Percentiles rank a stretch among this genome's conserved stretches.
Evolutionary conservation across 1,139 yeast genomes (phyloP).

Genomic region (Nadsonia starkeyi-henricii): DNA sequence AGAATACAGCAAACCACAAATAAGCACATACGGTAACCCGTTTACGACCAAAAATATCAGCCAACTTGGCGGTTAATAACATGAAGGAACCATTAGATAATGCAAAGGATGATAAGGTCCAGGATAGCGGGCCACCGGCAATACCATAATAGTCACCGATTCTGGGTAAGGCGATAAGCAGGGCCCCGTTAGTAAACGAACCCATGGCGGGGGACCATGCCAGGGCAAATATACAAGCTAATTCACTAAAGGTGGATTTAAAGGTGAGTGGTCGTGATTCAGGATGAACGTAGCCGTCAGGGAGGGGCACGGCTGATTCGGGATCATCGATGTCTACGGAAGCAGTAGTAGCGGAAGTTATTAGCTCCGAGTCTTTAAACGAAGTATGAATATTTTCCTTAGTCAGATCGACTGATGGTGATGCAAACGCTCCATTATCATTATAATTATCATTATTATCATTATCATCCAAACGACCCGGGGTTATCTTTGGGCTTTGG

Average conservation of each 20-base stretch:
- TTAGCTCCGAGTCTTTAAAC: too few relatives aligned
- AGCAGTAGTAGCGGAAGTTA: too few relatives aligned
- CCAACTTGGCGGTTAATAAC: constrained; percentile 30
- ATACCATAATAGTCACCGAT: constrained; percentile 24
- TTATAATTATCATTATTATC: too few relatives aligned
- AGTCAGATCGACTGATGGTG: too few relatives aligned
- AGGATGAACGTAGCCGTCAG: not conserved
- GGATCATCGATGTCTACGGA: not conserved
- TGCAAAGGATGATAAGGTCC: constrained; percentile 29
- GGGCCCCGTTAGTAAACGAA: constrained; percentile 25
- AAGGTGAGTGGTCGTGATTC: constrained; percentile 12
- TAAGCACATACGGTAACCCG: constrained; percentile 24
- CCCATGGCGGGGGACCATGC: constrained; percentile 31
- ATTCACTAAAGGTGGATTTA: constrained; percentile 11
- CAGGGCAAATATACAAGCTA: constrained; percentile 20
- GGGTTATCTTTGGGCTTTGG: too few relatives aligned
- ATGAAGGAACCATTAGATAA: constrained; percentile 31
- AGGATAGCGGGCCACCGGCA: constrained; percentile 28
- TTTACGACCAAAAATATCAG: constrained; percentile 32
- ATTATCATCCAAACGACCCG: too few relatives aligned
- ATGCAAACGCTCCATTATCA: too few relatives aligned
- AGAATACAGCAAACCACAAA: constrained; percentile 21
- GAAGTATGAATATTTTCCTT: too few relatives aligned
- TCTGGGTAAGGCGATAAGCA: constrained; percentile 24
- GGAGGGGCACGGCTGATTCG: not conserved